Base-by-base conservation (phyloP, 768 basidiomycete species). In the Collybia sordida region DNA sequence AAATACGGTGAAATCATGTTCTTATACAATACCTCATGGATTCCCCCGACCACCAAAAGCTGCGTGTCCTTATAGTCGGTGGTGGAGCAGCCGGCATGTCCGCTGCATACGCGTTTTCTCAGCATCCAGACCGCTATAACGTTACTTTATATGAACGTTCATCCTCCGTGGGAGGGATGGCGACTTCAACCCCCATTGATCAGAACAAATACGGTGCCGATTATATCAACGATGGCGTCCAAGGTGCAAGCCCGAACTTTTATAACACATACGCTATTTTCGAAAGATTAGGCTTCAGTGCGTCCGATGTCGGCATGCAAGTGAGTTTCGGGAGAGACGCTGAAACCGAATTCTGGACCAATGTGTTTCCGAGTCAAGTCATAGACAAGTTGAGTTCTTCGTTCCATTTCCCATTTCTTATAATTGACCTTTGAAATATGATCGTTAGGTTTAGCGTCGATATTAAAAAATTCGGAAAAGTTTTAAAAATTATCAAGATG, bases 191-290 rank as follows among this genome's bases (percentile, higher is more conserved):
- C 0, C 50, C 60, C 3, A 63, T 67, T 21, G 57, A 63, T 42
- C 55, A 56, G 19, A 42, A 50, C 12, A 59, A 54, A 36, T 67
- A 58, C 27, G 65, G 67, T 14, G 63, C 67, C 6, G 59, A 64
- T 8, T 67, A 62, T 37, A 65, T 68, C 52, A 68, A 68, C 38
- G 67, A 68, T 45, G 67, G 65, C 11, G 64, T 68, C 0, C 67
- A 68, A 52, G 67, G 67, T 43, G 66, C 64, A 3, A 66, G 61
- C 40, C 66, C 61, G 7, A 60, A 63, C 12, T 69, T 65, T 51
- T 51, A 65, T 36, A 66, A 66, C 45, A 65, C 67, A 1, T 67
- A 63, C 40, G 63, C 66, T 9, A 55, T 67, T 42, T 66, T 69
- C 23, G 59, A 69, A n/a, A 59, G 43, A n/a, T 55, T 65, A 9